Evolutionary conservation across 257 asterid genomes (phyloP).

Genomic region (Phtheirospermum japonicum): DNA sequence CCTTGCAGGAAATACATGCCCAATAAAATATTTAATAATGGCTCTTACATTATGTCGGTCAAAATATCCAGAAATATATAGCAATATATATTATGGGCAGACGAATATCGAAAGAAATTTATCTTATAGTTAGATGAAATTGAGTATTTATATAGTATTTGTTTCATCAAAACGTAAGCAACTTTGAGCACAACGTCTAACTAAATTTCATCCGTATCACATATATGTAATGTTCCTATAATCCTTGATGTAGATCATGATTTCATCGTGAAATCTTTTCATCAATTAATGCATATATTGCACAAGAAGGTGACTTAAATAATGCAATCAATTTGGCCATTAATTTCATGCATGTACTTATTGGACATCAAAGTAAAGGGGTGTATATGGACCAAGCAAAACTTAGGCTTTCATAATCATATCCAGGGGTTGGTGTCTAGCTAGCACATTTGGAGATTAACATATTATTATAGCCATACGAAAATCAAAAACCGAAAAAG

Average conservation of each 20-base stretch:
- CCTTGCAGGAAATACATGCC: not conserved
- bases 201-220: not conserved
- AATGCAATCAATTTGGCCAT: conserved; percentile 17
- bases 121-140: no score
- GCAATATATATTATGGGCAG: no score
- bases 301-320: conserved; percentile 19
- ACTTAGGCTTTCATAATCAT: not conserved
- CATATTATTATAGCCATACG: not conserved
- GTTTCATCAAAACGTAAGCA: no score
- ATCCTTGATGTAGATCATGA: no score
- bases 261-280: not conserved
- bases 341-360: conserved; percentile 25
- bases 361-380: not conserved
- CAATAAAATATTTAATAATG: no score
- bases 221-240: not conserved
- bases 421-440: conserved; percentile 8
- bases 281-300: conserved; percentile 4
- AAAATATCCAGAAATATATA: not conserved
- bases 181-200: no score
- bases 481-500: not conserved
- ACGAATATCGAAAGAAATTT: no score
- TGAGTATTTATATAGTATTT: no score
- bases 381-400: conserved; percentile 25
- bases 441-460: not conserved
- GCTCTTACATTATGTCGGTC: not conserved